phyloP scores from a whole-genome alignment of 1,284 basidiomycete species.

The Vanrija pseudolonga region DNA sequence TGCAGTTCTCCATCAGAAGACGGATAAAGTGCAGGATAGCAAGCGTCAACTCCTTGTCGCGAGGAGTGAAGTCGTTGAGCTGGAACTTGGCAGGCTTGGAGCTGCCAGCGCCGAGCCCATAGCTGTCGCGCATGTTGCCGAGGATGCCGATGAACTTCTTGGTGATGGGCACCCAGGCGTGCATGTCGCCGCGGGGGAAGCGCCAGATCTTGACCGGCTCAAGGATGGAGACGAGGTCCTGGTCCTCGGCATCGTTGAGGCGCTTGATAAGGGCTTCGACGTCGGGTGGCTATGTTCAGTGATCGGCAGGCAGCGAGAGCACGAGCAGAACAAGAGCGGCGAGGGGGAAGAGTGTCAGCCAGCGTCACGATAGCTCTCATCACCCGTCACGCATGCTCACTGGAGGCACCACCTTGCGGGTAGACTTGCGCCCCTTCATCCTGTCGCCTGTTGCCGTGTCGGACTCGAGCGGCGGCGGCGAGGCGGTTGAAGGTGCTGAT shows the following conservation, averaged over 20 bases:
- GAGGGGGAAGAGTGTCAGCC: not conserved
- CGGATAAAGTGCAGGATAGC: conserved; percentile 85
- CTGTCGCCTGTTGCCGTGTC: not conserved
- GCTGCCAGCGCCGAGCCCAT: conserved; percentile 49
- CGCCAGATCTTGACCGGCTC: conserved; percentile 59
- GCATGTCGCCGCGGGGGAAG: conserved; percentile 95
- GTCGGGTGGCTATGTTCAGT: conserved; percentile 25
- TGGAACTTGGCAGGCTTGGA: conserved; percentile 54
- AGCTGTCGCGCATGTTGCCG: conserved; percentile 74
- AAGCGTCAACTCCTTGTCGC: conserved; percentile 70
- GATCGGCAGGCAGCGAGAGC: not conserved
- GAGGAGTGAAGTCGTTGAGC: conserved; percentile 69
- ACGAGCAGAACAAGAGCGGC: not conserved
- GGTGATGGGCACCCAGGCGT: conserved; percentile 91
- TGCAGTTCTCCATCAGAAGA: conserved; percentile 92
- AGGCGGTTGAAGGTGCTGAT: not conserved
- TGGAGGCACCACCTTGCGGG: conserved; percentile 33
- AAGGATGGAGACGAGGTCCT: conserved; percentile 26
- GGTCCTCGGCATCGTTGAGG: conserved; percentile 24
- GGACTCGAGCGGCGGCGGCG: not conserved
- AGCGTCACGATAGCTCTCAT: not conserved
- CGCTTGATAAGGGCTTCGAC: conserved; percentile 33
- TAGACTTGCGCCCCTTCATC: conserved; percentile 42
- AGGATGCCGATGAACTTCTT: conserved; percentile 92
- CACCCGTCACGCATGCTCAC: conserved; percentile 15